phyloP scores from a whole-genome alignment of 306 rosid species.

The Boehmeria nivea region DNA sequence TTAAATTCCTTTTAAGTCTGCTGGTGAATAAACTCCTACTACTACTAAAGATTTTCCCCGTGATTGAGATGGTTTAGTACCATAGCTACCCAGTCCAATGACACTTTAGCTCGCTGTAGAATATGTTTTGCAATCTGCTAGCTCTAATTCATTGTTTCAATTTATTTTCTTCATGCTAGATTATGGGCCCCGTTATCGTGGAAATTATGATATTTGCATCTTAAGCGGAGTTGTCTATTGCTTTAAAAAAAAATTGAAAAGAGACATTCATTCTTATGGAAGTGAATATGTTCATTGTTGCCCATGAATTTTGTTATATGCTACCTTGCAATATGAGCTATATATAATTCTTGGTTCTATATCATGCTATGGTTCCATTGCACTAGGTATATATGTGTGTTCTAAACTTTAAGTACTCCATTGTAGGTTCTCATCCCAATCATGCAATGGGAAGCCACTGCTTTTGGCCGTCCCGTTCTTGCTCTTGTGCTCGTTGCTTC shows the following conservation, averaged over 20 bases:
- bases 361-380: too few relatives aligned
- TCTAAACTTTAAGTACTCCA: too few relatives aligned
- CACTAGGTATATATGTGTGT: too few relatives aligned
- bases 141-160: not conserved
- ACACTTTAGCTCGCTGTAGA: too few relatives aligned
- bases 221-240: not conserved
- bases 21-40: too few relatives aligned
- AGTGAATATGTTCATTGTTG: not conserved
- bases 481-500: constrained; percentile 82
- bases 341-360: not conserved
- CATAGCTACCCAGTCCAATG: too few relatives aligned
- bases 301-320: not conserved
- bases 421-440: constrained; percentile 73
- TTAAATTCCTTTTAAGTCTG: constrained; percentile 2
- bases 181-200: not conserved
- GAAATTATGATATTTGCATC: not conserved
- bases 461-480: constrained; percentile 95
- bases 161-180: too few relatives aligned
- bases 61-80: too few relatives aligned
- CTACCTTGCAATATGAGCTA: not conserved
- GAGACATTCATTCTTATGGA: too few relatives aligned
- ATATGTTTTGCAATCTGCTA: not conserved
- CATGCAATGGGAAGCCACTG: constrained; percentile 96
- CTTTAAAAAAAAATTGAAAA: too few relatives aligned
- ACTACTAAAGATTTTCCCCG: too few relatives aligned